Percentiles rank a stretch among this genome's conserved stretches.
Conservation (phyloP, 2,329 filamentous ascomycete species). For the Aspergillus sp. region DNA sequence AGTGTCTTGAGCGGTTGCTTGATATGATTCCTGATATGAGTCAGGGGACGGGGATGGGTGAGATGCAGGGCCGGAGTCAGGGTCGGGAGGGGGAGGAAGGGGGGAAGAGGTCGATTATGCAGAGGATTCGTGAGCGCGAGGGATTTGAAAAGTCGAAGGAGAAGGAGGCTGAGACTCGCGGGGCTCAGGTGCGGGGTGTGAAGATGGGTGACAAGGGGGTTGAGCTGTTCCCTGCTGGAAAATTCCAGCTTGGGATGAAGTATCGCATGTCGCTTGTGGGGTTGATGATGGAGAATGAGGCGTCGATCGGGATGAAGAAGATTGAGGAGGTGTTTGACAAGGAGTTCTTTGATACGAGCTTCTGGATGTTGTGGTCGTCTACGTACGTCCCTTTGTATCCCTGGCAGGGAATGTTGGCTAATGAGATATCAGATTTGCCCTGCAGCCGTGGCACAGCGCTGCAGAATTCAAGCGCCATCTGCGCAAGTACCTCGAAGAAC, state of each 20-base stretch:
- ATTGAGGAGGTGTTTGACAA: constrained; percentile 34
- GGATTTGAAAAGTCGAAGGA: neutral
- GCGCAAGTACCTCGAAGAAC: constrained; percentile 28
- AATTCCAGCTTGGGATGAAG: constrained; percentile 21
- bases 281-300: constrained; percentile 27
- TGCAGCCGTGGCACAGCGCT: constrained; percentile 30
- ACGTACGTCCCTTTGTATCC: constrained; percentile 15
- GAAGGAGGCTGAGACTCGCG: constrained; percentile 17
- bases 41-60: too few species aligned
- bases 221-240: constrained; percentile 12
- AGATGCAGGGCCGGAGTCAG: neutral
- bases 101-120: constrained; percentile 11
- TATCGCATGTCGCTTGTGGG: constrained; percentile 24
- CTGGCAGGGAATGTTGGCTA: neutral
- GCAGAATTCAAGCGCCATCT: constrained; percentile 30
- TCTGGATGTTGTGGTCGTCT: constrained; percentile 31
- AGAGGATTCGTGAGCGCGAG: constrained; percentile 4
- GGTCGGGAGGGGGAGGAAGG: neutral
- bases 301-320: constrained; percentile 31
- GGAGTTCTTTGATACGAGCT: constrained; percentile 27
- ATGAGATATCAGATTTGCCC: constrained; percentile 20
- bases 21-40: constrained; percentile 29
- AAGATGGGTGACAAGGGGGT: constrained; percentile 1
- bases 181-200: constrained; percentile 2
- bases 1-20: constrained; percentile 41